A percentile compares a stretch with the other conserved stretches of the same genome.
phyloP scores from a whole-genome alignment of 441 rosid species.

The Arabidopsis lyrata region DNA sequence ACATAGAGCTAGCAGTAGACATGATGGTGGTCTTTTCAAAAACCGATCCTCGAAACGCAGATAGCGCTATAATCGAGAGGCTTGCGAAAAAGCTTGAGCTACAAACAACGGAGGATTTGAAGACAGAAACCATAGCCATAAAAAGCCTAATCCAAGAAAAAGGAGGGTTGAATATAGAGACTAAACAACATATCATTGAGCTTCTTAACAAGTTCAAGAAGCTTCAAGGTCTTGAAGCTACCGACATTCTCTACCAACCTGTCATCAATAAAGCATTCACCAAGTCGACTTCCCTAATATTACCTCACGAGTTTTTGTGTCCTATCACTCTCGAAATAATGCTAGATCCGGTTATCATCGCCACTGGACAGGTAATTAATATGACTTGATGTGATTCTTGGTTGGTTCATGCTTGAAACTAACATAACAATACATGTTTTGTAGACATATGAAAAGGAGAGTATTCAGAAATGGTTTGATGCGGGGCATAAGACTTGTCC shows the following conservation, averaged over 20 bases:
- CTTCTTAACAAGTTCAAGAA: slow-evolving; percentile 69
- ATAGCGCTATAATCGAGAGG: slow-evolving; percentile 70
- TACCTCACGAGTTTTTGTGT: slow-evolving; percentile 83
- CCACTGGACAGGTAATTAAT: slow-evolving; percentile 76
- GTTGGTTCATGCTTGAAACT: slow-evolving; percentile 14
- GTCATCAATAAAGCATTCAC: slow-evolving; percentile 41
- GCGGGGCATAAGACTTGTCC: slow-evolving; percentile 79
- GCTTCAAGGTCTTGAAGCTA: slow-evolving; percentile 62
- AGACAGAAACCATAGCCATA: slow-evolving; percentile 63
- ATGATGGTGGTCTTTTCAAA: slow-evolving; percentile 76
- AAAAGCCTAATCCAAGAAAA: slow-evolving; percentile 51
- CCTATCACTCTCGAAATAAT: slow-evolving; percentile 85
- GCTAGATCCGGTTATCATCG: slow-evolving; percentile 80
- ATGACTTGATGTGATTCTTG: background rate
- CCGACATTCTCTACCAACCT: slow-evolving; percentile 48
- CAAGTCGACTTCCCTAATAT: slow-evolving; percentile 51
- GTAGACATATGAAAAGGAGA: slow-evolving; percentile 77
- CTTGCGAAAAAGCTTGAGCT: slow-evolving; percentile 76
- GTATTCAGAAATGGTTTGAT: slow-evolving; percentile 85
- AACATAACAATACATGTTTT: slow-evolving; percentile 11
- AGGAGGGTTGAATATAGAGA: slow-evolving; percentile 53
- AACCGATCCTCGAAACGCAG: slow-evolving; percentile 66
- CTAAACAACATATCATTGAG: slow-evolving; percentile 57
- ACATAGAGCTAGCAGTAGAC: slow-evolving; percentile 86
- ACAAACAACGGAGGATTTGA: slow-evolving; percentile 58